Base-by-base conservation (phyloP, 805 yeast genomes). In the Yarrowia divulgata region DNA sequence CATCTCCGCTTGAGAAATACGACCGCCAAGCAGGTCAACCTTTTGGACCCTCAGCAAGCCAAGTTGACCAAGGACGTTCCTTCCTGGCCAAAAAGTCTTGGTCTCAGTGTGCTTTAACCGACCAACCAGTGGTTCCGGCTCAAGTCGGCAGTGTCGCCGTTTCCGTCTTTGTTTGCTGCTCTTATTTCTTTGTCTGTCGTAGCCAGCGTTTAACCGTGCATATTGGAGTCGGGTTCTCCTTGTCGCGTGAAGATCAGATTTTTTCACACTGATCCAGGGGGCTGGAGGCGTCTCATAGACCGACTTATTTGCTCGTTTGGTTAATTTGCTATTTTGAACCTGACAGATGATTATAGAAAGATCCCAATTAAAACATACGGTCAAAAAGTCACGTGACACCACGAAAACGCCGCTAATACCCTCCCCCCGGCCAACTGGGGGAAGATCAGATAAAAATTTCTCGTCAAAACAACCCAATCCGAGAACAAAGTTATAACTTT, bases 381-480 rank as follows among this genome's bases (percentile, higher is more conserved):
- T 14, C 18, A n/a, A 19, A n/a, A 23, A 23, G 29, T 19, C 49
- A 45, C 49, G 46, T n/a, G 19, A 10, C 8, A 19, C 19, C 16
- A 8, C 19, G 18, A n/a, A 9, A 18, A 5, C 1, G 4, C 23
- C 12, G 2, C 14, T 14, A 3, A 10, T 19, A 9, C 16, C 14
- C 29, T 18, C 13, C 10, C 37, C 14, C 10, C 8, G 10, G 5
- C 18, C 13, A 16, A 32, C 37, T 34, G 19, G 34, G 32, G n/a
- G 34, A 39, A 23, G 60, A 54, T 54, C 60, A 39, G 60, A 54
- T 54, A 54, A 54, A 49, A 50, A 34, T 10, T 12, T 37, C 60
- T 54, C 60, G 60, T 39, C 60, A 19, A 54, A 39, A 8, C 18
- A 16, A 19, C 45, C 45, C 60, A 54, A 54, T 39, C 32, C 8